Percentiles rank a stretch among this genome's conserved stretches.
phyloP scores from a whole-genome alignment of 352 stramenopile species.

The Peronospora tabacina region DNA sequence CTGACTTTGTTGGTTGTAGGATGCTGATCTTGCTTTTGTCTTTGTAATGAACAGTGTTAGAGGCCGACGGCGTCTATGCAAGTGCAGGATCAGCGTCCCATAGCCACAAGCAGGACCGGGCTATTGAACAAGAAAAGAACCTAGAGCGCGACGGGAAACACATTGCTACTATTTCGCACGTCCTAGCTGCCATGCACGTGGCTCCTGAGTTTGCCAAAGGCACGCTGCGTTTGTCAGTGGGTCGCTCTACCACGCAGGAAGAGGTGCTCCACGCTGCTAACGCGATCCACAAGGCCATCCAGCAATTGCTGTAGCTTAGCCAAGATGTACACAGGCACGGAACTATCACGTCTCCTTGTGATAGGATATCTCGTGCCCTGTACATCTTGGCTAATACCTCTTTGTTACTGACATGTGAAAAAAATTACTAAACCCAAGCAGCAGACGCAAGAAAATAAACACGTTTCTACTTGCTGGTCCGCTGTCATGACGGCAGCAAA shows the following conservation, averaged over 20 bases:
- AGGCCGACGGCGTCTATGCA: conserved; percentile 76
- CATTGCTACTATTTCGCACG: conserved; percentile 73
- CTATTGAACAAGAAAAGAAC: conserved; percentile 11
- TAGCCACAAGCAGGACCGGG: conserved; percentile 43
- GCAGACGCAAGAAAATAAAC: conserved; percentile 21
- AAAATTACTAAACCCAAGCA: conserved; percentile 5
- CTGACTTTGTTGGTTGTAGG: not conserved
- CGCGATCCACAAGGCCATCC: conserved; percentile 62
- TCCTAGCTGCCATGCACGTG: conserved; percentile 93
- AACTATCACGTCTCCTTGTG: conserved; percentile 15
- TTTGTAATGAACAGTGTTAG: conserved; percentile 46
- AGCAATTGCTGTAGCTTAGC: conserved; percentile 23
- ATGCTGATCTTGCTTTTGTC: conserved; percentile 1
- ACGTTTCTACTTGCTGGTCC: conserved; percentile 20
- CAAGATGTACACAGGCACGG: not conserved
- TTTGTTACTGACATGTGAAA: not conserved
- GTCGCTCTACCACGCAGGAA: conserved; percentile 79
- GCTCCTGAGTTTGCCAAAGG: conserved; percentile 81
- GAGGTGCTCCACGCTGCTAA: conserved; percentile 84
- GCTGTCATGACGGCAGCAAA: conserved; percentile 8
- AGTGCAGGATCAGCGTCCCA: conserved; percentile 93
- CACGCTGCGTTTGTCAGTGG: conserved; percentile 92
- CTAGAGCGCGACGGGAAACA: conserved; percentile 23
- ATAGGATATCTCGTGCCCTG: not conserved
- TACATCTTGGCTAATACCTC: not conserved